Base-by-base conservation (phyloP, 2,329 filamentous ascomycete species). In the Xylariales sp. region DNA sequence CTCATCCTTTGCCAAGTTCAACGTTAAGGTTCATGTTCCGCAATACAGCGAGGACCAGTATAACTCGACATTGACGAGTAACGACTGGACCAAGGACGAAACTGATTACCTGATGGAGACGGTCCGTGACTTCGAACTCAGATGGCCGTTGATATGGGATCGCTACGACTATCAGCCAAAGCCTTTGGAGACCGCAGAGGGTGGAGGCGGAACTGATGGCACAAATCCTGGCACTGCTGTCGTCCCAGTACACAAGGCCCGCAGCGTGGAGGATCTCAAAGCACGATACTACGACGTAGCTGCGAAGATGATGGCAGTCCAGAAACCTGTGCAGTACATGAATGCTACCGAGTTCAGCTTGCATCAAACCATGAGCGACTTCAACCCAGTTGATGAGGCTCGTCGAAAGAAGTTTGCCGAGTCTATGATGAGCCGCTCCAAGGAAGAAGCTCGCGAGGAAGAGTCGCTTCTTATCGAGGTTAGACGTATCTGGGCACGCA, bases 111-210 rank as follows among this genome's bases (percentile, higher is more conserved):
- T 98, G 48, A 76, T 97, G 59, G 70, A 78, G 3, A 61, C 91
- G 25, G 86, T 80, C 11, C 75, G 75, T 43, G 84, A 90, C 34
- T 95, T 82, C 57, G 88, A 95, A 57, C 74, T 95, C 46, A 83
- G 93, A 51, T 98, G 93, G 89, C 77, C 91, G 3, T 63, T 97
- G 12, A 87, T 98, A 46, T 88, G 84, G 72, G 93, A 98, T 62
- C 86, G 91, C 44, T 98, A 96, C 66, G 87, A 95, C 40, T 95
- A 79, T 60, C 65, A 60, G 4, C 70, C 75, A 3, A 65, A 68
- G 21, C 62, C 65, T 14, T 50, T 16, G 4, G 19, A 46, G 7
- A 42, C 40, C 3, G 27, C 38, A 14, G 47, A 25, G 2, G 67
- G 70, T 35, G 65, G 64, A 39, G 66, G 74, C 35, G 67, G 68